Percentiles rank a stretch among this genome's conserved stretches.
phyloP scores from a whole-genome alignment of 2,329 filamentous ascomycete species.

The Arthrobotrys conoides region DNA sequence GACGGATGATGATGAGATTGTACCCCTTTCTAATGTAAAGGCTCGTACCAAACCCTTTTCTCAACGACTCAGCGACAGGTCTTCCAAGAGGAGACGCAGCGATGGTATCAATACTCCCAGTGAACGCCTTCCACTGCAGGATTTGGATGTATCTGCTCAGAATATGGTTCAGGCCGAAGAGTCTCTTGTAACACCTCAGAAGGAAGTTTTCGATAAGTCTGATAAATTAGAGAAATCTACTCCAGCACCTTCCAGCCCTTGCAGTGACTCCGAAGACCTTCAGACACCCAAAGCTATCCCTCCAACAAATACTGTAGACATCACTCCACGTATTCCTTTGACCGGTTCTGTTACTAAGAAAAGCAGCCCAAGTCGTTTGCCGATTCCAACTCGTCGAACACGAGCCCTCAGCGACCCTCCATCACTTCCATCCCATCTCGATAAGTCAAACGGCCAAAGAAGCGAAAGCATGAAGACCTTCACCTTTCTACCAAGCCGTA shows the following conservation, averaged over 20 bases:
- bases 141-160: constrained; percentile 12
- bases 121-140: constrained; percentile 23
- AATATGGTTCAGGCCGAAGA: constrained; percentile 1
- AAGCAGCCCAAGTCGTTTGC: constrained; percentile 8
- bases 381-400: not conserved
- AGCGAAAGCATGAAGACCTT: not conserved
- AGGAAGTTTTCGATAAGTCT: not conserved
- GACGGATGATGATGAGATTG: constrained; percentile 13
- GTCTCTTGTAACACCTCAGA: not conserved
- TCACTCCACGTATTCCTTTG: not conserved
- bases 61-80: constrained; percentile 31
- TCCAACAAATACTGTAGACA: not conserved
- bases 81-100: constrained; percentile 42
- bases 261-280: constrained; percentile 18
- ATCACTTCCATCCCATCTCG: constrained; percentile 19
- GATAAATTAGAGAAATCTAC: not conserved
- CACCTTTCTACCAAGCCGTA: not conserved
- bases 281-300: constrained; percentile 8
- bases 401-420: constrained; percentile 32
- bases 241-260: constrained; percentile 3
- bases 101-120: not conserved
- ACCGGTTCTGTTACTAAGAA: not conserved
- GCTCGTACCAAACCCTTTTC: constrained; percentile 51
- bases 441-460: not conserved
- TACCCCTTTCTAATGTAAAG: constrained; percentile 34